Evolutionary conservation across 192 early-diverging fungal genomes (phyloP).

Genomic region (Podila clonocystis): DNA sequence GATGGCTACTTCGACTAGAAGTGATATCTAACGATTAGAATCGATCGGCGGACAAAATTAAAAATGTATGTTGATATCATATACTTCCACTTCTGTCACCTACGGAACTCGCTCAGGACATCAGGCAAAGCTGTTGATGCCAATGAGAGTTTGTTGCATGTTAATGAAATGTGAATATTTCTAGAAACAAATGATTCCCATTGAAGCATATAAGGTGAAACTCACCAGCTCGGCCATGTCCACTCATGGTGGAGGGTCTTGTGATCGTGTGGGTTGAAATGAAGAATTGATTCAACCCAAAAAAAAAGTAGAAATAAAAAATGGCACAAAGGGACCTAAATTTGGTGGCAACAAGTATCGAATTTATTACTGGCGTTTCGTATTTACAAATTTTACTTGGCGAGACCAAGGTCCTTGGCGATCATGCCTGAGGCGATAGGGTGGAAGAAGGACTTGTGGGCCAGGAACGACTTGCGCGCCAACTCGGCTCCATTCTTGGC

Average conservation of each 20-base stretch:
- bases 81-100: not conserved
- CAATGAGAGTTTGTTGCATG: not conserved
- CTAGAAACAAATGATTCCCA: not conserved
- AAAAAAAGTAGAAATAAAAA: not conserved
- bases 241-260: no score
- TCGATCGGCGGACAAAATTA: not conserved
- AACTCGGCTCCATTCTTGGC: slow-evolving; percentile 77
- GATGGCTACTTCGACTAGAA: slow-evolving; percentile 41
- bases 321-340: not conserved
- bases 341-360: not conserved
- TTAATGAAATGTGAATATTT: not conserved
- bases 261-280: no score
- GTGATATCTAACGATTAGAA: not conserved
- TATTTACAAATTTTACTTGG: slow-evolving; percentile 28
- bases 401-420: slow-evolving; percentile 73
- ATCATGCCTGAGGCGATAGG: slow-evolving; percentile 93
- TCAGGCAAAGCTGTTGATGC: slow-evolving; percentile 19
- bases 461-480: slow-evolving; percentile 82
- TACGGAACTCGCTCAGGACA: slow-evolving; percentile 40
- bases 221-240: no score
- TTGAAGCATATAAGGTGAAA: not conserved
- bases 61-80: not conserved
- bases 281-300: no score
- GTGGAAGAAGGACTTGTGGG: slow-evolving; percentile 88
- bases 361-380: not conserved